Evolutionary conservation across 306 rosid species (phyloP).

Genomic region (Parietaria judaica): DNA sequence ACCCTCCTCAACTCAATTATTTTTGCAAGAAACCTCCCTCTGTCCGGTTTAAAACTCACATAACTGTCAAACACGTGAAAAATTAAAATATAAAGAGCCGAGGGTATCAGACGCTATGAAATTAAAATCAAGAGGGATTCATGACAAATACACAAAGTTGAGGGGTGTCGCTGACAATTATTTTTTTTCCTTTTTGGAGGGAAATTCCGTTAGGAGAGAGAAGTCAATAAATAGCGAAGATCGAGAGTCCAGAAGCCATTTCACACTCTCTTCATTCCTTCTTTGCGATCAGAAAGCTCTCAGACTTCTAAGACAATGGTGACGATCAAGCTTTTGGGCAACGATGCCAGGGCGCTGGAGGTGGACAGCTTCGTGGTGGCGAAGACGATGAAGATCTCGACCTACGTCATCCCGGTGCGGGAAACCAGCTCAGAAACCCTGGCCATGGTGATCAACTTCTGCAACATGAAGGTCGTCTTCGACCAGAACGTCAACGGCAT

Average conservation of each 20-base stretch:
- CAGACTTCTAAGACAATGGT: conserved; percentile 1
- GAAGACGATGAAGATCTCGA: conserved; percentile 23
- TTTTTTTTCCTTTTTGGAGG: too few relatives aligned
- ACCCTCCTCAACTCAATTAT: too few relatives aligned
- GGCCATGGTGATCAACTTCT: conserved; percentile 25
- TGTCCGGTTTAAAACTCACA: too few relatives aligned
- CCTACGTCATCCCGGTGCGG: conserved; percentile 20
- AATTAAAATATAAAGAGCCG: too few relatives aligned
- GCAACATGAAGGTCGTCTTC: conserved; percentile 21
- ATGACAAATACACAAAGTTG: too few relatives aligned
- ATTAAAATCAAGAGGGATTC: too few relatives aligned
- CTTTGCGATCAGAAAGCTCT: too few relatives aligned
- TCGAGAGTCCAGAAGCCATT: neutral
- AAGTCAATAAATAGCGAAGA: neutral
- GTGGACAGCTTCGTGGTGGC: conserved; percentile 20
- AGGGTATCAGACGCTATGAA: too few relatives aligned
- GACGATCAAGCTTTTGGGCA: conserved; percentile 23
- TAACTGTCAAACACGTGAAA: too few relatives aligned
- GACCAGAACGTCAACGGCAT: neutral
- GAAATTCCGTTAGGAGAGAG: too few relatives aligned
- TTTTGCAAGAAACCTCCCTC: too few relatives aligned
- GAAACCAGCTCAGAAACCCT: conserved; percentile 17
- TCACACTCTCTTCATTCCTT: neutral
- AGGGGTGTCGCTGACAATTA: too few relatives aligned
- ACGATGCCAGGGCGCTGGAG: conserved; percentile 20